Base-by-base conservation (phyloP, 225 moss, liverwort and hornwort genomes). In the Sphagnum tenellum region DNA sequence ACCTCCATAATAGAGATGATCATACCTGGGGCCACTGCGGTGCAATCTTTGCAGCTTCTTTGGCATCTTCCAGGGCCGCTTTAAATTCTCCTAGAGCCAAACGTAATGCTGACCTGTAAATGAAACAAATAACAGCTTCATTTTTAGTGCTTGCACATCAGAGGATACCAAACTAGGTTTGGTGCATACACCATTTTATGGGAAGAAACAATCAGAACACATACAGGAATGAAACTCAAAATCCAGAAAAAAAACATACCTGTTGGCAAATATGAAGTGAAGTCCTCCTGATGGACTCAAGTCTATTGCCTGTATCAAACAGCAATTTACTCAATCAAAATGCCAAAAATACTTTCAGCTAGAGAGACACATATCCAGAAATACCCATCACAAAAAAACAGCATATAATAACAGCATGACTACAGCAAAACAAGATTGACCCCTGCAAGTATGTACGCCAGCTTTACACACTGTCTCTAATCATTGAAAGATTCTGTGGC, bases 231-330 rank as follows among this genome's bases (percentile, higher is more conserved):
- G 55, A 56, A 56, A 56, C 9, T n/a, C 52, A 52, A 52, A 52
- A 52, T 52, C 9, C 52, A 52, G 52, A 61, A 44, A 46, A 55
- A 11, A 3, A 62, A 55, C 2, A 56, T 53, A 81, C 81, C 78
- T 77, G 65, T 86, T 86, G 3, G 82, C 74, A 59, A 67, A 79
- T 46, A 86, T 71, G 29, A 77, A 79, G 60, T 86, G 86, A 56
- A 86, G 82, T n/a, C 86, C 86, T 53, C 82, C 86, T 11, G 86
- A 79, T 2, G 86, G 86, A 50, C 68, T 68, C 13, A 86, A 66
- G 56, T 75, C 79, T 57, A 86, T 75, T 12, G 86, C 81, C 78
- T 81, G 75, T 56, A 69, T 50, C 63, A 64, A 64, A 6, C 49
- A 51, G 29, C 48, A 64, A 50, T 5, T 2, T n/a, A 11, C 8